phyloP scores from a whole-genome alignment of 441 rosid genomes.

The Corymbia calophylla region DNA sequence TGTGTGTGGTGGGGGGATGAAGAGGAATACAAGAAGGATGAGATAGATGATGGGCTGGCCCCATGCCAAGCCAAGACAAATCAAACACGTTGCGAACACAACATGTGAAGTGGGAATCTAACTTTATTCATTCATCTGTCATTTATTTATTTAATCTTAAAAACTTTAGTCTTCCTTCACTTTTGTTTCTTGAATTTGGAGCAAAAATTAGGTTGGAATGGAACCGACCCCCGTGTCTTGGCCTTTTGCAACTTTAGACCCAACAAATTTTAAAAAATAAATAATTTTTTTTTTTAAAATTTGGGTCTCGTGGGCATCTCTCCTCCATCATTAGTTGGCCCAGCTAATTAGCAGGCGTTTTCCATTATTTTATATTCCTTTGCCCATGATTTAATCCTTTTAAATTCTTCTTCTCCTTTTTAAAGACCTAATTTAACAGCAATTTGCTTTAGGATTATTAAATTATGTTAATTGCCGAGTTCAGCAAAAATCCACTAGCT shows the following conservation, averaged over 20 bases:
- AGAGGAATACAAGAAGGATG: background rate
- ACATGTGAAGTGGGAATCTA: conserved; percentile 57
- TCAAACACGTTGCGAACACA: conserved; percentile 20
- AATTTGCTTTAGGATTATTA: background rate
- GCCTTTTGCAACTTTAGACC: conserved; percentile 1
- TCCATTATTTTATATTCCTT: background rate
- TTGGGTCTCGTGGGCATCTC: background rate
- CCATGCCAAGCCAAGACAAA: conserved; percentile 15
- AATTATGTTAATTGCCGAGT: background rate
- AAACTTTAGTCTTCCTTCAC: background rate
- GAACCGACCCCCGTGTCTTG: conserved; percentile 8
- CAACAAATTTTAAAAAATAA: background rate
- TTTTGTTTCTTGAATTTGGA: conserved; percentile 32
- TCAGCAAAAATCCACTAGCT: background rate
- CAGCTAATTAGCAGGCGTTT: background rate
- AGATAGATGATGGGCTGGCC: background rate
- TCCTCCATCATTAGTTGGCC: conserved; percentile 23
- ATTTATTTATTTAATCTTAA: background rate
- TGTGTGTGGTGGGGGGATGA: background rate
- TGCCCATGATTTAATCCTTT: background rate
- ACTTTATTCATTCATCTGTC: background rate
- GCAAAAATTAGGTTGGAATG: conserved; percentile 28
- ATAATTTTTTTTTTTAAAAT: background rate
- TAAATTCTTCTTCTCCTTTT: background rate
- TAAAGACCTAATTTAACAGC: background rate